Conservation (phyloP, 2,329 filamentous ascomycete species). For the Neonectria ditissima region DNA sequence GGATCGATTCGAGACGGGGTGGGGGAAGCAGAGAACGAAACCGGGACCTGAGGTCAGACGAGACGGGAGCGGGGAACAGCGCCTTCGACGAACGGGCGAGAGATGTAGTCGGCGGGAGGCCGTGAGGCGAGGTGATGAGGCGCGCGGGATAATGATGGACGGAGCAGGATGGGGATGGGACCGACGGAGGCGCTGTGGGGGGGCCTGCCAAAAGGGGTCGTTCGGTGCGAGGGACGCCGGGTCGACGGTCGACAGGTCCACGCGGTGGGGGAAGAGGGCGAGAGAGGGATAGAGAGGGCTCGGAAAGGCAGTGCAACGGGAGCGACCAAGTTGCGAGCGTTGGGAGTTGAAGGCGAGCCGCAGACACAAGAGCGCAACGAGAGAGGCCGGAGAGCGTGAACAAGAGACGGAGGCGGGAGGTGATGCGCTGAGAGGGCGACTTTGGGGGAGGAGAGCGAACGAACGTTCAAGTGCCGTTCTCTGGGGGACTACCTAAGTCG, state of each 20-base stretch:
- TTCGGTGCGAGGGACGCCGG: slow-evolving; percentile 47
- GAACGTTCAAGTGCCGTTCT: slow-evolving; percentile 33
- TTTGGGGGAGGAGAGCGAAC: slow-evolving; percentile 37
- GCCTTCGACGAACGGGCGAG: slow-evolving; percentile 31
- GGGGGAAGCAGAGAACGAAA: slow-evolving; percentile 31
- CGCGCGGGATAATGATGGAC: slow-evolving; percentile 46
- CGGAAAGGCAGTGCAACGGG: slow-evolving; percentile 23
- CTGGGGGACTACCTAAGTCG: slow-evolving; percentile 38
- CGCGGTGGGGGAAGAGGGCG: slow-evolving; percentile 35
- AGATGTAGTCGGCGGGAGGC: slow-evolving; percentile 22
- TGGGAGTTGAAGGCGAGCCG: slow-evolving; percentile 10
- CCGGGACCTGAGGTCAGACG: slow-evolving; percentile 35
- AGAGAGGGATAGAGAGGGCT: slow-evolving; percentile 33
- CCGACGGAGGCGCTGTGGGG: slow-evolving; percentile 44
- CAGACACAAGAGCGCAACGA: slow-evolving; percentile 29
- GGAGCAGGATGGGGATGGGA: slow-evolving; percentile 43
- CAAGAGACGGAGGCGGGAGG: slow-evolving; percentile 14
- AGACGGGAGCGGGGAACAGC: slow-evolving; percentile 37
- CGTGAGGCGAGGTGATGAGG: slow-evolving; percentile 36
- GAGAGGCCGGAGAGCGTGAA: slow-evolving; percentile 36
- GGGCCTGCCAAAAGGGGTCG: slow-evolving; percentile 47
- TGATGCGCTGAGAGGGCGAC: slow-evolving; percentile 30
- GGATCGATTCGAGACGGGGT: slow-evolving; percentile 32
- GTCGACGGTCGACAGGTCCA: slow-evolving; percentile 32
- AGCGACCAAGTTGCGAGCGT: neutral